Evolutionary conservation across 768 basidiomycete genomes (phyloP), one percentile per base, ranked within the genome.

Genomic region (Lactarius akahatsu): DNA sequence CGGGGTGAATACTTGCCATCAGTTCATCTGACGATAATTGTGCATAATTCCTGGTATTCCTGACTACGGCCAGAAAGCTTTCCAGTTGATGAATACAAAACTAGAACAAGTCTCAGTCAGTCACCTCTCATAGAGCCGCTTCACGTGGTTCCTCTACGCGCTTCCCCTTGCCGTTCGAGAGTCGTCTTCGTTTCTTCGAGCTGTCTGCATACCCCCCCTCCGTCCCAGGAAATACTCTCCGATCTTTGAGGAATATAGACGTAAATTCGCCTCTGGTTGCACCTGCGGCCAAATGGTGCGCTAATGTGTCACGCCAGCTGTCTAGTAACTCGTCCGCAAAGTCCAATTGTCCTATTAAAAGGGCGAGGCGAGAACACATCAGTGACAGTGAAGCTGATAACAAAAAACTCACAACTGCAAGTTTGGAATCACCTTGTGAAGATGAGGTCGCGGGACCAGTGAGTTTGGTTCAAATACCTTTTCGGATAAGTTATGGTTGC

Each of bases 341-440:
- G 47, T 50, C 47, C 45, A 23, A n/a, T 47, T 47, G n/a, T 47
- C n/a, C 45, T n/a, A 47, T 50, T 50, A n/a, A n/a, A 20, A n/a
- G 28, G 3, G 20, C 4, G n/a, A n/a, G n/a, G n/a, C n/a, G n/a
- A 47, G n/a, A 47, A 23, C 9, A n/a, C 6, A 32, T 47, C n/a
- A 47, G n/a, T n/a, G 45, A 10, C 20, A 47, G 2, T n/a, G 45
- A 47, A 23, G 9, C 45, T 2, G n/a, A 47, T 47, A 45, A 45
- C 11, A 43, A 28, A 43, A 45, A 10, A 11, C n/a, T 47, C 45
- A 20, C 30, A 30, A 23, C 10, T 47, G 47, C 47, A 50, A 23
- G 47, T n/a, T 23, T 16, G n/a, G 43, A 8, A 18, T 43, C 10
- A 47, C 45, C n/a, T 23, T 47, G 13, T 38, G 36, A 38, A 4